Evolutionary conservation across 192 early-diverging fungal genomes (phyloP), one percentile per base, ranked within the genome.

Genomic region (Thamnidium elegans): DNA sequence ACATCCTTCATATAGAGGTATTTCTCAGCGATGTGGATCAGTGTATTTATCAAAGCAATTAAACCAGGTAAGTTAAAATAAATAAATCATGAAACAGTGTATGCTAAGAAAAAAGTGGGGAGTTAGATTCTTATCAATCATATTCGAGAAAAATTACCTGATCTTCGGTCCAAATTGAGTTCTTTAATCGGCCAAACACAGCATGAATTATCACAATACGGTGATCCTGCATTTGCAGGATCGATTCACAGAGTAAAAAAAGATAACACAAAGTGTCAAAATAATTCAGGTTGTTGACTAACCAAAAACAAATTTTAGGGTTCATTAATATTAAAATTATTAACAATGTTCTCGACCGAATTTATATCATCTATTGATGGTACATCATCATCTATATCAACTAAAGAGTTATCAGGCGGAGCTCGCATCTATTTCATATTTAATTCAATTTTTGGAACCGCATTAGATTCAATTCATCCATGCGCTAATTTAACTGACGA

Each of bases 381-480:
- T 46, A 89, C 83, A 4, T 80, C 72, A 4, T 30, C 80, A 0
- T 81, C 83, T 20, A 84, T 89, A 59, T 82, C 87, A 7, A 87
- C 90, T 26, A 82, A 86, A 39, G 87, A 89, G 74, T 68, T 91
- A 53, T 78, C 59, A 58, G 90, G 90, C 34, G 90, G 90, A 1
- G 90, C 90, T 15, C 82, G 87, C 42, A 84, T 91, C 44, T 91
- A 89, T 74, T 87, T 88, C 71, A 89, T 89, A 31, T 91, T 91
- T 70, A 87, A 91, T 68, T 83, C 85, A 47, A 80, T 89, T 15
- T 91, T 85, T 79, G 88, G 87, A 6, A 69, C 81, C 7, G 86
- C 88, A 10, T 74, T 91, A 34, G 86, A 89, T 56, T 80, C 85
- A 66, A 81, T 91, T 46, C 78, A 82, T 23, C 88, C 90, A 3